Percentiles rank a stretch among this genome's conserved stretches.
Conservation (phyloP, 2,329 filamentous ascomycete species). For the Cladobotryum protrusum region DNA sequence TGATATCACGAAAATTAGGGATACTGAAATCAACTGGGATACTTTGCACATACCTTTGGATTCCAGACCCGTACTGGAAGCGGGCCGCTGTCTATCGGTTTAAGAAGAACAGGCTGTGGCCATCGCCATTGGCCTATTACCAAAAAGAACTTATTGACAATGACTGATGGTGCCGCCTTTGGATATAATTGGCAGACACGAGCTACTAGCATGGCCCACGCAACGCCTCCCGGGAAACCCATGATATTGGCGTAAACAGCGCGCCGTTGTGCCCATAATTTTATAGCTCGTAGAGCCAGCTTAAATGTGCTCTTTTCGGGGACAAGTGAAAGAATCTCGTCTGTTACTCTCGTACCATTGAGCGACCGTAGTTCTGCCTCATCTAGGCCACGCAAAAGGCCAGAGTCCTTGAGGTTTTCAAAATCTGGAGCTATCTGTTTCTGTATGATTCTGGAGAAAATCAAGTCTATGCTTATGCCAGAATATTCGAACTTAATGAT, state of each 20-base stretch:
- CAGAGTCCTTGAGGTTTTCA: conserved; percentile 73
- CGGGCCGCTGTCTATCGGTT: conserved; percentile 75
- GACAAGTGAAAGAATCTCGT: conserved; percentile 83
- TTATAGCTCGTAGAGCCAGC: conserved; percentile 82
- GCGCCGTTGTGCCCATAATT: conserved; percentile 89
- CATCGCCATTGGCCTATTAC: conserved; percentile 89
- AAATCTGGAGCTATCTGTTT: conserved; percentile 62
- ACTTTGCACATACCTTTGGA: conserved; percentile 58
- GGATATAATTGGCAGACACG: conserved; percentile 95
- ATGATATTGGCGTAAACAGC: conserved; percentile 95
- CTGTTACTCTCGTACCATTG: conserved; percentile 90
- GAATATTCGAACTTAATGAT: conserved; percentile 95
- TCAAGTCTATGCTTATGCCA: conserved; percentile 90
- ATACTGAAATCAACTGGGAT: background rate
- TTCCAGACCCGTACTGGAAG: conserved; percentile 90
- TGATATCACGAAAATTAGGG: conserved; percentile 12
- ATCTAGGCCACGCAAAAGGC: conserved; percentile 76
- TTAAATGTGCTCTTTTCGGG: conserved; percentile 87
- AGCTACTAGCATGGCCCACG: conserved; percentile 96
- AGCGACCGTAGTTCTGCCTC: conserved; percentile 82
- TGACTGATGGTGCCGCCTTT: conserved; percentile 78
- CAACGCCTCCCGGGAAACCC: conserved; percentile 92
- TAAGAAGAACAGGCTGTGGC: conserved; percentile 89
- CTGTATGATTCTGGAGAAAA: conserved; percentile 71
- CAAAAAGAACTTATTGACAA: conserved; percentile 90